Percentiles rank a stretch among this genome's conserved stretches.
phyloP scores from a whole-genome alignment of 129 eudicot species.

The Escallonia herrerae region DNA sequence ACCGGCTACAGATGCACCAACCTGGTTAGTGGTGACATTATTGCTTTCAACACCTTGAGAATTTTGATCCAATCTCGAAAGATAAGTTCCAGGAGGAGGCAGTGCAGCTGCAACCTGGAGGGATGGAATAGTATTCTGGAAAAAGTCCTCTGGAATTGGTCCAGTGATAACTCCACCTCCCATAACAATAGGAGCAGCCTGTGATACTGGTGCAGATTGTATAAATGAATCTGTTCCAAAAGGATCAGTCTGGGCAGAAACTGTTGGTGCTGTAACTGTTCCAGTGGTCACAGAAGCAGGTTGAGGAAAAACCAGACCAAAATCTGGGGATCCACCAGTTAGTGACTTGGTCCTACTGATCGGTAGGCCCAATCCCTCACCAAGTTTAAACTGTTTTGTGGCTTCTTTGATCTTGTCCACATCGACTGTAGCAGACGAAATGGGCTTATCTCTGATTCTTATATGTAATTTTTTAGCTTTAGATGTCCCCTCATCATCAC shows the following conservation, averaged over 20 bases:
- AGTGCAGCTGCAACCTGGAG: constrained; percentile 86
- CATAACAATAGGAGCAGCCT: constrained; percentile 33
- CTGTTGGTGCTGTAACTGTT: constrained; percentile 25
- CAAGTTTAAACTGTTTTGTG: constrained; percentile 70
- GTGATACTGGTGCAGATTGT: constrained; percentile 45
- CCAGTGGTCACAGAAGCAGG: constrained; percentile 34
- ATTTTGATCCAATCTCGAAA: constrained; percentile 68
- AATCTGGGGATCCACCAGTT: constrained; percentile 61
- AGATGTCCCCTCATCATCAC: constrained; percentile 85
- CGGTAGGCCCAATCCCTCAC: constrained; percentile 61
- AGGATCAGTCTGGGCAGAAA: constrained; percentile 46
- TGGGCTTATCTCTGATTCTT: constrained; percentile 74
- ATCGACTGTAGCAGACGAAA: constrained; percentile 66
- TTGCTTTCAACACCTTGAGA: constrained; percentile 46
- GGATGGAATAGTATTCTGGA: constrained; percentile 91
- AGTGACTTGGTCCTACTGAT: constrained; percentile 76
- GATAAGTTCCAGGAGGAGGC: constrained; percentile 76
- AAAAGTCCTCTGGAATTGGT: constrained; percentile 97
- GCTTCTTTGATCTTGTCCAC: constrained; percentile 95
- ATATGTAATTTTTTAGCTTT: constrained; percentile 66
- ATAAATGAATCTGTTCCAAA: constrained; percentile 56
- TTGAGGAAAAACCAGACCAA: constrained; percentile 45
- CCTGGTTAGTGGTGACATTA: constrained; percentile 40
- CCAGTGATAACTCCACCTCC: constrained; percentile 74
- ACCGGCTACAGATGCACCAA: constrained; percentile 30